Evolutionary conservation across 208 protist species (phyloP), one percentile per base, ranked within the genome.

Genomic region (Leishmania tropica): DNA sequence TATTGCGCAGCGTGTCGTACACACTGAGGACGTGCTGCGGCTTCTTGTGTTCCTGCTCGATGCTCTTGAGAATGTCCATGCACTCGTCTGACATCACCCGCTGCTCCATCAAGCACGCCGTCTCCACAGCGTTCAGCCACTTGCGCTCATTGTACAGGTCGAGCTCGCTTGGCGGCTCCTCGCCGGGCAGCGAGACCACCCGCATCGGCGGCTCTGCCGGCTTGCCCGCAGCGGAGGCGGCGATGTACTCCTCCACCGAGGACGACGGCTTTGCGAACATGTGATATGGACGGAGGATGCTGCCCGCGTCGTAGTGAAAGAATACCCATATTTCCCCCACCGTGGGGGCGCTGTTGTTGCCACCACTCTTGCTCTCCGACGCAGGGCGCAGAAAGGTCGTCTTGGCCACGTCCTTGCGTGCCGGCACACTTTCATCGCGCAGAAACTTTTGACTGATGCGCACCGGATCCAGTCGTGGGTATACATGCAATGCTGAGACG

Each of bases 1-100:
- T 91, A 68, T 98, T 98, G 79, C 96, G 94, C 76, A 98, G 88
- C 21, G 94, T 97, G 83, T 98, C 96, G 87, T 96, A 97, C 35
- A 84, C 79, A 71, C 92, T 96, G 6, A 96, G 76, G 3, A 93
- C 60, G 17, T 83, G 68, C 19, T 81, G 64, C 40, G 91, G 86
- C 51, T 89, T 79, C 28, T 5, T 75, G 75, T 95, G 89, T 58
- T 89, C 91, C 48, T 81, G 78, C 71, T 89, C 87, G 42, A 91
- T 80, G 10, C 85, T 75, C 8, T 88, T 81, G 17, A 98, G 79
- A 56, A 97, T 91, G 42, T 92, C 88, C 70, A 91, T 76, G 79
- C 85, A 88, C 60, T 95, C 93, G 42, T 89, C 80, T 84, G 90
- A 82, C 76, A 80, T 89, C 11, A 85, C 75, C 3, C 88, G 89